These are phyloP conservation scores for Agapanthus africanus DNA, from an alignment of 106 monocot species.

Conservation along the genomic window DNA sequence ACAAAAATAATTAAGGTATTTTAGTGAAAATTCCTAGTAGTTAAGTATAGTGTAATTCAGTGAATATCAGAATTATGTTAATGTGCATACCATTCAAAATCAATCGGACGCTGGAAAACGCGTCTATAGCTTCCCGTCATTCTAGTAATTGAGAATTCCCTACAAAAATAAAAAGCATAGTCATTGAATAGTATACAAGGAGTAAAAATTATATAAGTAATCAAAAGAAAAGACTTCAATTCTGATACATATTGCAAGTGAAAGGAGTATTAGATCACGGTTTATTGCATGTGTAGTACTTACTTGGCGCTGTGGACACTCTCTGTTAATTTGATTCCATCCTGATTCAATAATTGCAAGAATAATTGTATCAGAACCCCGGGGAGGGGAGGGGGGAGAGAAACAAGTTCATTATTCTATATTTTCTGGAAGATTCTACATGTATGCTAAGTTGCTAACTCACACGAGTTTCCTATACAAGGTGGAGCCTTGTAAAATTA, in stretches of 20 bases:
- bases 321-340: conserved; percentile 77
- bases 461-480: too few relatives aligned
- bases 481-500: too few relatives aligned
- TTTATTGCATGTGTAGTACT: conserved; percentile 14
- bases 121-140: conserved; percentile 78
- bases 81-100: conserved; percentile 57
- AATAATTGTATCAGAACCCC: too few relatives aligned
- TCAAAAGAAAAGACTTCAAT: neutral
- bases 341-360: conserved; percentile 34
- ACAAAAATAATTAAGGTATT: too few relatives aligned
- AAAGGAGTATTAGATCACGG: neutral
- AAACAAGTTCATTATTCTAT: too few relatives aligned
- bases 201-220: conserved; percentile 5
- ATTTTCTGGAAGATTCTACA: neutral
- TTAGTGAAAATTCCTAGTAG: too few relatives aligned
- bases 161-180: conserved; percentile 13
- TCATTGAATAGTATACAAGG: conserved; percentile 3
- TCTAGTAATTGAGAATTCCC: conserved; percentile 86
- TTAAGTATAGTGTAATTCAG: too few relatives aligned
- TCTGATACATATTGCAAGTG: neutral
- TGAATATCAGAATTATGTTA: too few relatives aligned
- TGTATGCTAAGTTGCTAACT: too few relatives aligned
- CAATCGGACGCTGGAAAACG: conserved; percentile 73
- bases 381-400: too few relatives aligned
- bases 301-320: conserved; percentile 79